Percentiles rank a stretch among this genome's conserved stretches.
Evolutionary conservation across 2,329 filamentous ascomycete species (phyloP).

Genomic region (Chaetomium olivaceum): DNA sequence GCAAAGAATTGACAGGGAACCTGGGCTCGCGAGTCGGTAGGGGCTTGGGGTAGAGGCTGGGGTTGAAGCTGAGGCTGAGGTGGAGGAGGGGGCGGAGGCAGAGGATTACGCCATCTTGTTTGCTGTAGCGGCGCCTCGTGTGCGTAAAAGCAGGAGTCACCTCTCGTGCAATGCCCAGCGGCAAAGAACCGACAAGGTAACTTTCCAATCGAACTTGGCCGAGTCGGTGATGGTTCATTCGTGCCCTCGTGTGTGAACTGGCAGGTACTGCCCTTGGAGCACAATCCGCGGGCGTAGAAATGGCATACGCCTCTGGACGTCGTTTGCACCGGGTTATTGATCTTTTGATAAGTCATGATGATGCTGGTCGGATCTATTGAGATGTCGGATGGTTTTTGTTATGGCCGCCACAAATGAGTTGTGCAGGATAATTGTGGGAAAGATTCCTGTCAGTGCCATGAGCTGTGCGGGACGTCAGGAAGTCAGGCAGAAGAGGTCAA

Average conservation of each 20-base stretch:
- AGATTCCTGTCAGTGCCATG: neutral
- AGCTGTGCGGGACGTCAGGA: neutral
- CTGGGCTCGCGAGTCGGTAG: constrained; percentile 7
- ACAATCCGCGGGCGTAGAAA: neutral
- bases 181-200: constrained; percentile 5
- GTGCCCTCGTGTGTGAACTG: neutral
- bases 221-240: neutral
- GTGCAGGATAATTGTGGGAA: neutral
- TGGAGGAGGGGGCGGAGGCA: neutral
- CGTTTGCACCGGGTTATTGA: neutral
- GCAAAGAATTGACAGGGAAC: constrained; percentile 18
- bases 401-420: neutral
- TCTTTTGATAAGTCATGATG: neutral
- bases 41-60: neutral
- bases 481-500: neutral
- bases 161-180: neutral
- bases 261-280: neutral
- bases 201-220: no score
- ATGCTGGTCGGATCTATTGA: neutral
- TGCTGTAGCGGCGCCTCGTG: neutral
- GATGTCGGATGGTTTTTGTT: neutral
- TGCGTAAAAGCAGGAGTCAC: neutral
- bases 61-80: neutral
- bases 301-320: neutral
- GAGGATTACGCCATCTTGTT: neutral